phyloP scores from a whole-genome alignment of 2,329 filamentous ascomycete species.

The Colletotrichum nymphaeae region DNA sequence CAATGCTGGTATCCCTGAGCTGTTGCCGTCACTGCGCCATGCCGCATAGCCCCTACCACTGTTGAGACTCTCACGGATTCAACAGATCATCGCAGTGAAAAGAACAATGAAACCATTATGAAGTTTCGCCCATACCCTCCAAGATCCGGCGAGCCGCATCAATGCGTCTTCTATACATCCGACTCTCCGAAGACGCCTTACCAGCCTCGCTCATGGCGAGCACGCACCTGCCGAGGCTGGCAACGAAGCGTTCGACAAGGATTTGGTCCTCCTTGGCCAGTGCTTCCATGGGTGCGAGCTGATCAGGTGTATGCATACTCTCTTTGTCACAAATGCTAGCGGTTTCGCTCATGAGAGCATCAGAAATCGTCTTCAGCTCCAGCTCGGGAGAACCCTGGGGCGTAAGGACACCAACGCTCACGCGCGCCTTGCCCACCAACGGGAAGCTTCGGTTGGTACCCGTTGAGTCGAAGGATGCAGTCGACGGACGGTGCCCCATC shows the following conservation, averaged over 20 bases:
- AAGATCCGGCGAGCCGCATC: conserved; percentile 80
- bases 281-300: conserved; percentile 56
- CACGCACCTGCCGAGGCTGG: conserved; percentile 69
- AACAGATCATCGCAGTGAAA: conserved; percentile 14
- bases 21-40: background rate
- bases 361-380: conserved; percentile 59
- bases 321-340: conserved; percentile 53
- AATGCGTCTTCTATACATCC: conserved; percentile 76
- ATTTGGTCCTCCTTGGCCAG: conserved; percentile 68
- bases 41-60: conserved; percentile 4
- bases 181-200: conserved; percentile 66
- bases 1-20: conserved; percentile 15
- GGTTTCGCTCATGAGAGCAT: conserved; percentile 61
- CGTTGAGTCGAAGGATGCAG: conserved; percentile 67
- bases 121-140: conserved; percentile 70
- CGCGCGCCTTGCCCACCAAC: conserved; percentile 64
- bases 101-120: conserved; percentile 20
- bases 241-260: conserved; percentile 70
- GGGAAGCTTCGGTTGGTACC: conserved; percentile 73
- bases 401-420: conserved; percentile 57
- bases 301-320: conserved; percentile 41
- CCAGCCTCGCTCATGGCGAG: conserved; percentile 67
- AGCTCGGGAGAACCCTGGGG: conserved; percentile 61
- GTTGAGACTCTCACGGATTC: conserved; percentile 2
- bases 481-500: conserved; percentile 64